Evolutionary conservation across 495 filamentous ascomycete species (phyloP), one percentile per base, ranked within the genome.

Genomic region (Pyrenula massariospora): DNA sequence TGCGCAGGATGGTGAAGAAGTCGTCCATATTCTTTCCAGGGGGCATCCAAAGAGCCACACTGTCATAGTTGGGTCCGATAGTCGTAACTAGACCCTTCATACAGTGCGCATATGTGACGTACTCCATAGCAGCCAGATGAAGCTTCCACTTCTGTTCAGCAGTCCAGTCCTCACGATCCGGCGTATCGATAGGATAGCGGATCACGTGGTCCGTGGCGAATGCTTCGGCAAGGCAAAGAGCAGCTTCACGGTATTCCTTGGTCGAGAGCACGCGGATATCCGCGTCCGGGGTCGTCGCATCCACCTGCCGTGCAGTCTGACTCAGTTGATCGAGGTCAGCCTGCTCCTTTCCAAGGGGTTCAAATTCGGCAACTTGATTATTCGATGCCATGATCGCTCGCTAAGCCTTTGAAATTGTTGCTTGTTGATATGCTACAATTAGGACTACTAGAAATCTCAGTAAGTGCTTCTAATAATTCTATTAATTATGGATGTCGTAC

Each of bases 31-130:
- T 81, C 58, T 79, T 73, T 50, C 84, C 84, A 3, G 88, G 88
- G 12, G 86, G 86, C 77, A 90, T 81, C 87, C 87, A 92, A 42
- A 92, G 74, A 57, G 85, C 86, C 55, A 91, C 84, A 56, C 77
- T 80, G 63, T 86, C 88, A 66, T 84, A 88, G 60, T 89, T 77
- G 50, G 82, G 78, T 2, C 88, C 88, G 62, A 85, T 80, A 21
- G 82, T 82, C 22, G 84, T 83, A 48, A 83, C 88, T 49, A 89
- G 60, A 21, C 87, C 88, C 54, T 80, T 84, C 56, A 86, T 73
- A 65, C 77, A 79, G 64, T 89, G 86, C 54, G 86, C 82, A 25
- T 85, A 81, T 36, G 84, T 82, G 58, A 87, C 74, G 69, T 88
- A 88, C 53, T 83, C 80, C 65, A 89, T 76, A 58, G 89, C 87